Percentiles rank a stretch among this genome's conserved stretches.
Conservation (phyloP, 768 basidiomycete genomes). For the Pleurotus tuoliensis region DNA sequence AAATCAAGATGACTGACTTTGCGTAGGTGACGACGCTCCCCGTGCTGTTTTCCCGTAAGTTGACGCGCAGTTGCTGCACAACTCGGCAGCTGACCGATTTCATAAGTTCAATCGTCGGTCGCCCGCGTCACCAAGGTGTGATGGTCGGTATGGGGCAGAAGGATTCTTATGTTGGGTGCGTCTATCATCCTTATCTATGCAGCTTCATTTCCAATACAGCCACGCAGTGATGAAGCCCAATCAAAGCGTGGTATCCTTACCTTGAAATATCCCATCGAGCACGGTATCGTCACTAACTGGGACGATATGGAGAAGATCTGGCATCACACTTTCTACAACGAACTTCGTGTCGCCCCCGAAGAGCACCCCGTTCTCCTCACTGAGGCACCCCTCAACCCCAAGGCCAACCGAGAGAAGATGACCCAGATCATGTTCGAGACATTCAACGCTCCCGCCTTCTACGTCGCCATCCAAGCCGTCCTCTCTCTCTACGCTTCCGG, state of each 20-base stretch:
- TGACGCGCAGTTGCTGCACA: background rate
- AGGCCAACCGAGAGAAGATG: slow-evolving; percentile 92
- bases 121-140: slow-evolving; percentile 90
- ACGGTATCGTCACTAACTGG: slow-evolving; percentile 97
- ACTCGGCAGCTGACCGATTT: background rate
- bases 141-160: slow-evolving; percentile 98
- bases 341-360: slow-evolving; percentile 89
- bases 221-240: slow-evolving; percentile 78
- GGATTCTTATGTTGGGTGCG: slow-evolving; percentile 92
- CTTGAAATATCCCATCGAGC: slow-evolving; percentile 91
- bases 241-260: slow-evolving; percentile 94
- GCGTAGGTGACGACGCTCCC: slow-evolving; percentile 77
- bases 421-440: slow-evolving; percentile 99
- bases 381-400: slow-evolving; percentile 90
- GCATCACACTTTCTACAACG: slow-evolving; percentile 98
- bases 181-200: slow-evolving; percentile 10
- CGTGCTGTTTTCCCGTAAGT: slow-evolving; percentile 95
- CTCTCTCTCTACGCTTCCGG: slow-evolving; percentile 91
- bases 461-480: slow-evolving; percentile 89
- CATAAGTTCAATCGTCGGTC: slow-evolving; percentile 87
- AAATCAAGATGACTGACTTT: slow-evolving; percentile 10
- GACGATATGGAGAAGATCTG: slow-evolving; percentile 99
- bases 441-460: slow-evolving; percentile 90
- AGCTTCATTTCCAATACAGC: background rate
- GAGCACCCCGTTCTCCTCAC: slow-evolving; percentile 91